A percentile compares a stretch with the other conserved stretches of the same genome.
phyloP scores from a whole-genome alignment of 2,329 filamentous ascomycete genomes.

The Talaromyces sp. region DNA sequence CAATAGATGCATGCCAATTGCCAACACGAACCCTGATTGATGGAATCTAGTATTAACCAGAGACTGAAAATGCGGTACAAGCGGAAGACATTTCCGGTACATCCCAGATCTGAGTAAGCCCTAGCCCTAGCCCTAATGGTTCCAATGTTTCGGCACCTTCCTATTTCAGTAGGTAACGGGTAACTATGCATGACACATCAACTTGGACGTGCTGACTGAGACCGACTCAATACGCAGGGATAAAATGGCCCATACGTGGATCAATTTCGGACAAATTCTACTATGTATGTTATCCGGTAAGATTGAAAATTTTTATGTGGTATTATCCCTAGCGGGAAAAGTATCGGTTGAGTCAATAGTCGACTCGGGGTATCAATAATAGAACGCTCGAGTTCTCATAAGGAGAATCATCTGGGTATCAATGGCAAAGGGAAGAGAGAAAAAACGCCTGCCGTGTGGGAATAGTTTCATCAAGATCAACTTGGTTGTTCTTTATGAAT shows the following conservation, averaged over 20 bases:
- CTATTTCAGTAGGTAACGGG: neutral
- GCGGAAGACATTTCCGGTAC: neutral
- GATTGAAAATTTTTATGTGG: neutral
- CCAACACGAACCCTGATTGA: neutral
- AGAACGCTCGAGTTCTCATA: neutral
- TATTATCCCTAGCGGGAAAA: neutral
- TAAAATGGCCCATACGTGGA: neutral
- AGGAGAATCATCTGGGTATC: constrained; percentile 9
- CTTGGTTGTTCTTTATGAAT: constrained; percentile 3
- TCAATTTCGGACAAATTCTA: neutral
- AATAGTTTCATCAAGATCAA: constrained; percentile 12
- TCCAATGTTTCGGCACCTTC: neutral
- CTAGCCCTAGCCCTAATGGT: neutral
- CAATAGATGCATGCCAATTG: neutral
- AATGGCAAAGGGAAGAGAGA: neutral
- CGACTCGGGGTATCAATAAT: neutral
- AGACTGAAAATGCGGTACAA: neutral
- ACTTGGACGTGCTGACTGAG: neutral
- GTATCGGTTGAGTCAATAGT: neutral
- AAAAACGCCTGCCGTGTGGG: constrained; percentile 11
- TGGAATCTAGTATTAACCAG: neutral
- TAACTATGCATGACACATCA: neutral
- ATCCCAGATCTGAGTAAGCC: neutral
- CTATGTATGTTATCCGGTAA: neutral
- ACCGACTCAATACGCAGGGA: neutral